Evolutionary conservation across 495 filamentous ascomycete species (phyloP).

Genomic region (Aspergillus biplanus): DNA sequence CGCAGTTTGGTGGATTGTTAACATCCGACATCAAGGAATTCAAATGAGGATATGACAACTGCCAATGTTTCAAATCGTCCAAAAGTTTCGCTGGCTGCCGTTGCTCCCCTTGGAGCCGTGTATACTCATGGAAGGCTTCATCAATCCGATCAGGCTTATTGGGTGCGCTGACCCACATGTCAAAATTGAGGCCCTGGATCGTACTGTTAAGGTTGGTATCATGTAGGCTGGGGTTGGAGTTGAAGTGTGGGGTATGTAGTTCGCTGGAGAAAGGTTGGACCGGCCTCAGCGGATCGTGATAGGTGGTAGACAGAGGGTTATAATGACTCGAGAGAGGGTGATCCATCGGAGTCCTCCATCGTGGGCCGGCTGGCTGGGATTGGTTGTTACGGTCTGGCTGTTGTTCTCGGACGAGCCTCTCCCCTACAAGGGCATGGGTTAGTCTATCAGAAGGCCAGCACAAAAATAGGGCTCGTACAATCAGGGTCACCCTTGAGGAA

Average conservation of each 20-base stretch:
- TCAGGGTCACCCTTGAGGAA: slow-evolving; percentile 68
- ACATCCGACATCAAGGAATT: slow-evolving; percentile 40
- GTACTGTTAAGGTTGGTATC: slow-evolving; percentile 31
- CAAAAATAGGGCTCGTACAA: slow-evolving; percentile 33
- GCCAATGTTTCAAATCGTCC: slow-evolving; percentile 50
- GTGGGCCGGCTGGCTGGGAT: slow-evolving; percentile 37
- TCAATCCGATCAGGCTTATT: slow-evolving; percentile 47
- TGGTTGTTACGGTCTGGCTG: slow-evolving; percentile 43
- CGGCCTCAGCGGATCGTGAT: slow-evolving; percentile 40
- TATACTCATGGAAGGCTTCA: slow-evolving; percentile 52
- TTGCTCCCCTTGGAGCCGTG: slow-evolving; percentile 49
- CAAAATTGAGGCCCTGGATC: slow-evolving; percentile 51
- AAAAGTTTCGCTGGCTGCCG: slow-evolving; percentile 46
- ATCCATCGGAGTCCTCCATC: slow-evolving; percentile 46
- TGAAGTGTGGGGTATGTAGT: slow-evolving; percentile 43
- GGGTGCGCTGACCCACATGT: slow-evolving; percentile 55
- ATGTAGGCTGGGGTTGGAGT: slow-evolving; percentile 41
- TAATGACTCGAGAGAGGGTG: slow-evolving; percentile 43
- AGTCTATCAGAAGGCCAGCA: not conserved
- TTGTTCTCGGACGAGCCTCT: slow-evolving; percentile 48
- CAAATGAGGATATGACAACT: slow-evolving; percentile 49
- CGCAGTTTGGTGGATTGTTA: slow-evolving; percentile 42
- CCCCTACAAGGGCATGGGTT: slow-evolving; percentile 32
- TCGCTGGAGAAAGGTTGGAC: slow-evolving; percentile 43
- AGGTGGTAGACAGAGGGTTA: slow-evolving; percentile 31